Evolutionary conservation across 257 asterid species (phyloP).

Genomic region (Solanum lycopersicoides): DNA sequence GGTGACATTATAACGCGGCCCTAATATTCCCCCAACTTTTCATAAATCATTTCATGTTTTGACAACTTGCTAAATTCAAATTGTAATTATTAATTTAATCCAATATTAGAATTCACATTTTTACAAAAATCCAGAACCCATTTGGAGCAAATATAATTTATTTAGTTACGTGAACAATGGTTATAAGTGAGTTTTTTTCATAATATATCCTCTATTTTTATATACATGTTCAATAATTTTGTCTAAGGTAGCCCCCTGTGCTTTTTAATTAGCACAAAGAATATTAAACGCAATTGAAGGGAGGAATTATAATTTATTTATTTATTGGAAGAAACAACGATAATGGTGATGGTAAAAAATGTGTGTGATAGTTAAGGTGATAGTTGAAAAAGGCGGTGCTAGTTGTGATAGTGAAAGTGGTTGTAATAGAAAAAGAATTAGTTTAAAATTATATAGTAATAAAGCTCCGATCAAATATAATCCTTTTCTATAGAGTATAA

Average conservation of each 20-base stretch:
- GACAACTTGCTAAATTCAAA: background rate
- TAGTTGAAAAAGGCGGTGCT: background rate
- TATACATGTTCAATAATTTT: background rate
- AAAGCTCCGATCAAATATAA: no score
- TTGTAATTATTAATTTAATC: background rate
- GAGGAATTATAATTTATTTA: background rate
- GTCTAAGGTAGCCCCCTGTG: background rate
- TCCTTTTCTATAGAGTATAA: accelerated
- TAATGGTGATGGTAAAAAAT: background rate
- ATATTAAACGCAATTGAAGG: background rate
- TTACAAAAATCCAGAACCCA: no score
- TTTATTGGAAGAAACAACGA: background rate
- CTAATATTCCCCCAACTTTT: background rate
- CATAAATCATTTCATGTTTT: background rate
- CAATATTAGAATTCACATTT: background rate
- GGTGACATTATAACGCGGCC: background rate
- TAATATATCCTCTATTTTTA: background rate
- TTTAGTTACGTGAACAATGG: background rate
- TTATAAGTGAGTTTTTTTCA: background rate
- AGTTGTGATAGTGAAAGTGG: accelerated
- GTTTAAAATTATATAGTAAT: background rate
- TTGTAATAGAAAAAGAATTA: background rate
- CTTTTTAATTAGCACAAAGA: background rate
- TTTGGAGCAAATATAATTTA: background rate
- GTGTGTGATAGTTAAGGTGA: background rate